phyloP scores from a whole-genome alignment of 2,329 filamentous ascomycete species.

The Lecanicillium sp. region DNA sequence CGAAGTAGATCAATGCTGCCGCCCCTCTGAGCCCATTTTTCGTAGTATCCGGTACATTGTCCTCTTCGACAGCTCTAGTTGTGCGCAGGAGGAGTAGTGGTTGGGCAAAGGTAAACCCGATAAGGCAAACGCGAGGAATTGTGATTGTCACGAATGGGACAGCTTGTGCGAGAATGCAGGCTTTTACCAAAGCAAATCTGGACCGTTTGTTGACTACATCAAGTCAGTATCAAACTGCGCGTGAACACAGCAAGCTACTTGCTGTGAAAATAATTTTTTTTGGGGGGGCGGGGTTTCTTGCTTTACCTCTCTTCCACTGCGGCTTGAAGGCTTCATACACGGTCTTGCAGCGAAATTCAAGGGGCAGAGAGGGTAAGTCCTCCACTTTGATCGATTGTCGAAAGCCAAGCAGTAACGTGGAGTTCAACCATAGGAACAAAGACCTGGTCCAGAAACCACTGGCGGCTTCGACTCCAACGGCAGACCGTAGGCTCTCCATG shows the following conservation, averaged over 20 bases:
- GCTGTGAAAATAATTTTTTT: too few relatives aligned
- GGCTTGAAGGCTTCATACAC: background rate
- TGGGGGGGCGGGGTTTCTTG: background rate
- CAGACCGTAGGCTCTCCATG: background rate
- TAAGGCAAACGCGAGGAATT: background rate
- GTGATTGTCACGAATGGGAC: background rate
- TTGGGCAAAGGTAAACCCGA: background rate
- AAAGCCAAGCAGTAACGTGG: background rate
- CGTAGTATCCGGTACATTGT: background rate
- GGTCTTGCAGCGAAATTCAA: background rate
- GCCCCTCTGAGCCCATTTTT: background rate
- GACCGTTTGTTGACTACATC: too few relatives aligned
- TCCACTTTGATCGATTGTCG: background rate
- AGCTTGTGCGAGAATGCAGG: background rate
- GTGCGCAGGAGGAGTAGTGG: background rate
- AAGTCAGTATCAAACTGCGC: too few relatives aligned
- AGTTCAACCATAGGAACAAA: conserved; percentile 1
- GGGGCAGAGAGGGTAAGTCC: background rate
- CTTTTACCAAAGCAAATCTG: background rate
- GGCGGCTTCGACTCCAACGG: background rate
- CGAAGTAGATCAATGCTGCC: conserved; percentile 1
- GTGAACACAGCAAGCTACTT: too few relatives aligned
- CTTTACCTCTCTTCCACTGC: background rate
- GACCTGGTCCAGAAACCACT: conserved; percentile 5
- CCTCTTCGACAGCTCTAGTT: background rate